Conservation (phyloP, 345 rosid genomes). For the Tarenaya hassleriana region DNA sequence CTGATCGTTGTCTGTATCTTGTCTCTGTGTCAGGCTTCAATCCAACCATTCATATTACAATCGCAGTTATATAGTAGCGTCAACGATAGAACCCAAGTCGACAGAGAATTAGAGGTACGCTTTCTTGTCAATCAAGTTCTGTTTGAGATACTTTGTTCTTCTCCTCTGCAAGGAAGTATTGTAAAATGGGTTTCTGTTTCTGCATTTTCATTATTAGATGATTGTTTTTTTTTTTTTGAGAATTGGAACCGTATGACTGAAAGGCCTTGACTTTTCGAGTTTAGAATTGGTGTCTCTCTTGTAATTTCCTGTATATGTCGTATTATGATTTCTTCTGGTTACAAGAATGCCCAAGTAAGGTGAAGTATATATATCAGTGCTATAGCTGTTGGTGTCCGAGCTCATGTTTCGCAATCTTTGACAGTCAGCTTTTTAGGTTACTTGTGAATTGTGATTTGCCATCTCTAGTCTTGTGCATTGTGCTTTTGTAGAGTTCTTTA, state of each 20-base stretch:
- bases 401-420: background rate
- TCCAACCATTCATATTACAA: conserved; percentile 72
- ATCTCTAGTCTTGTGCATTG: background rate
- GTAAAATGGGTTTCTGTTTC: background rate
- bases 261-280: too few relatives aligned
- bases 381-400: background rate
- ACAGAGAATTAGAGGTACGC: conserved; percentile 74
- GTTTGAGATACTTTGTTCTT: too few relatives aligned
- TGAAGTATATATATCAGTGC: background rate
- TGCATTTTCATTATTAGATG: too few relatives aligned
- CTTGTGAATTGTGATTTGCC: background rate
- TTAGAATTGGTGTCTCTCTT: too few relatives aligned
- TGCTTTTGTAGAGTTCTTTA: background rate
- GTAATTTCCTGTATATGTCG: too few relatives aligned
- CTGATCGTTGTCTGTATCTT: background rate
- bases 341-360: background rate
- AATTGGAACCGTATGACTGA: too few relatives aligned
- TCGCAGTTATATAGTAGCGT: conserved; percentile 88
- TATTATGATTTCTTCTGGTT: too few relatives aligned
- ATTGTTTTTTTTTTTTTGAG: too few relatives aligned
- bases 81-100: conserved; percentile 76
- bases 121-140: too few relatives aligned
- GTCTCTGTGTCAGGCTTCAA: conserved; percentile 42
- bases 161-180: background rate
- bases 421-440: background rate